Conservation (phyloP, 2,329 filamentous ascomycete genomes). For the Aureobasidium sp. region DNA sequence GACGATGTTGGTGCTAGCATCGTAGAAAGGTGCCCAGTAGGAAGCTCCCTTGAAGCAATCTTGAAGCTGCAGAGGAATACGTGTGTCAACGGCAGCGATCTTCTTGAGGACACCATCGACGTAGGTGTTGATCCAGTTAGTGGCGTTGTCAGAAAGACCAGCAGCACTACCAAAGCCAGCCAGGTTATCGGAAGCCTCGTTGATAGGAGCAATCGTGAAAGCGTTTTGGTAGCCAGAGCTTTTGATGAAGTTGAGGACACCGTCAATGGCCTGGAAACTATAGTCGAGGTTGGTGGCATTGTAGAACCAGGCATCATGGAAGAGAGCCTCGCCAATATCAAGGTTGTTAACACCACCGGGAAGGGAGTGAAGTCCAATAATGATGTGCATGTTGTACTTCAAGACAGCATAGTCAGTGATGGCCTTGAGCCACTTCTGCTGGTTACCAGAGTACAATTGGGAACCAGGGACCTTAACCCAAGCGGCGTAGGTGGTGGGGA, state of each 20-base stretch:
- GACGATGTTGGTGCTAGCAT: conserved; percentile 1
- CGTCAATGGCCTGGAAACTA: background rate
- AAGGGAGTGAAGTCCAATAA: conserved; percentile 62
- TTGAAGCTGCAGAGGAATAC: background rate
- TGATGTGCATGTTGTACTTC: conserved; percentile 36
- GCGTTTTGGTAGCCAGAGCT: background rate
- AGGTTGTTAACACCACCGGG: conserved; percentile 53
- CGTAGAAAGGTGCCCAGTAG: conserved; percentile 1
- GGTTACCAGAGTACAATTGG: conserved; percentile 28
- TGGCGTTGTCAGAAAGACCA: too few relatives aligned
- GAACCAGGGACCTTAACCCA: conserved; percentile 38
- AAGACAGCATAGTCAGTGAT: conserved; percentile 24
- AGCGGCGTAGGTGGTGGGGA: conserved; percentile 45
- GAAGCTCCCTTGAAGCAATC: conserved; percentile 2
- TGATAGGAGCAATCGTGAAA: background rate
- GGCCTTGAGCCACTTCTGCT: background rate
- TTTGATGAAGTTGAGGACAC: background rate
- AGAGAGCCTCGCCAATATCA: conserved; percentile 5
- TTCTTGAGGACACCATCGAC: background rate
- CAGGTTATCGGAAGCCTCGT: background rate
- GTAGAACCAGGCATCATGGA: conserved; percentile 1
- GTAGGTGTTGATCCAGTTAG: background rate
- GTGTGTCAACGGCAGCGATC: background rate
- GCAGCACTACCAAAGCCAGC: background rate
- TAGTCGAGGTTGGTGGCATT: background rate